These are phyloP conservation scores for Lyophyllum decastes DNA, from an alignment of 768 basidiomycete genomes.

Conservation along the genomic window DNA sequence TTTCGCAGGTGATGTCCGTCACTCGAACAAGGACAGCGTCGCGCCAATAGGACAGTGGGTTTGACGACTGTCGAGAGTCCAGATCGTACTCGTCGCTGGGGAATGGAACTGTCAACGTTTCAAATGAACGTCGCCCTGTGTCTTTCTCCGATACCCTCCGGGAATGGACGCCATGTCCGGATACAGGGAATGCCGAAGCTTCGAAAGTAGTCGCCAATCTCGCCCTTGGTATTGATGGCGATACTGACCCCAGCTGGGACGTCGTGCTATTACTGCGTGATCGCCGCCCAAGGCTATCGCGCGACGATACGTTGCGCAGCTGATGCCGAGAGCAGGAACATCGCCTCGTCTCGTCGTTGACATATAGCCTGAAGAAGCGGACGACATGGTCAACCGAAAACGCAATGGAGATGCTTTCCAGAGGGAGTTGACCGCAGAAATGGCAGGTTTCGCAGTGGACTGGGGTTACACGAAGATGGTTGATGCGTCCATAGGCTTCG, in stretches of 20 bases:
- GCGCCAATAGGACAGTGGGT: slow-evolving; percentile 51
- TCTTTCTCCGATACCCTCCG: slow-evolving; percentile 75
- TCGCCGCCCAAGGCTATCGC: slow-evolving; percentile 50
- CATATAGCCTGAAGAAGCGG: slow-evolving; percentile 63
- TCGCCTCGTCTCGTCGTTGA: slow-evolving; percentile 56
- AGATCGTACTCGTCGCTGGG: slow-evolving; percentile 43
- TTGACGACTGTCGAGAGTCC: slow-evolving; percentile 36
- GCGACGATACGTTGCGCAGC: slow-evolving; percentile 44
- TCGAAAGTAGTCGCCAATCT: slow-evolving; percentile 52
- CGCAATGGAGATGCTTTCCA: slow-evolving; percentile 65
- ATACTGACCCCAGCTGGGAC: slow-evolving; percentile 40
- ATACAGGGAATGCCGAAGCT: slow-evolving; percentile 69
- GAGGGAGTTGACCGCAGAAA: slow-evolving; percentile 67
- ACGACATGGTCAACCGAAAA: slow-evolving; percentile 68
- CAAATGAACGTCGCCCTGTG: slow-evolving; percentile 47
- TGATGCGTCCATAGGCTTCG: slow-evolving; percentile 58
- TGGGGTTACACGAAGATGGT: slow-evolving; percentile 59
- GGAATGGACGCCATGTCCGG: slow-evolving; percentile 77
- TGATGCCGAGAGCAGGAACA: slow-evolving; percentile 66
- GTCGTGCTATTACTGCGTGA: slow-evolving; percentile 66
- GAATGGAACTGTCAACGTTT: slow-evolving; percentile 46
- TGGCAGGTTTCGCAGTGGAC: slow-evolving; percentile 59
- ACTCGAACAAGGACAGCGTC: slow-evolving; percentile 55
- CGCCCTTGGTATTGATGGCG: slow-evolving; percentile 50
- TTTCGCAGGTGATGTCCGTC: slow-evolving; percentile 64